Evolutionary conservation across 805 yeast genomes (phyloP), one percentile per base, ranked within the genome.

Genomic region (Barnettozyma siamensis): DNA sequence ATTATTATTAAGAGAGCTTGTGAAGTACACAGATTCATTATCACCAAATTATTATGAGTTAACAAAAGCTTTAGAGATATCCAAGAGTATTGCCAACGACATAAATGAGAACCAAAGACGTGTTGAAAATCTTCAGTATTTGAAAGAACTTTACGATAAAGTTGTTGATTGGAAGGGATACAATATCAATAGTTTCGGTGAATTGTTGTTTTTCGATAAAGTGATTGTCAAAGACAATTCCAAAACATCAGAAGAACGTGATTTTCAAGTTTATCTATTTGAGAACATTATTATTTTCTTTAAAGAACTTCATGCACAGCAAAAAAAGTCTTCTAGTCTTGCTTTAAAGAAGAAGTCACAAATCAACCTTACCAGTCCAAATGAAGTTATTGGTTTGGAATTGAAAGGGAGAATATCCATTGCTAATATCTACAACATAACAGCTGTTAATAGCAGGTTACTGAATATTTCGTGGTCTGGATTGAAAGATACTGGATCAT

Each of bases 161-260:
- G 94, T 91, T 10, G 69, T 72, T 18, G 95, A 89, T 63, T 93
- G 99, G 99, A 79, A 88, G 52, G 97, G 96, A 18, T 88, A 87
- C 58, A 79, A 80, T 44, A 67, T 83, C 33, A 71, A 70, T 41
- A 82, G 80, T 48, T 86, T 88, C 59, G 99, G 99, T 20, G 95
- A 87, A 44, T 72, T 93, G 44, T 64, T 89, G 41, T 79, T 79
- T 56, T 83, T 79, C 53, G 91, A 88, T 43, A 67, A 70, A 31
- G 88, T 85, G 27, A 75, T 78, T 10, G 84, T 81, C 20, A 73
- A 73, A 47, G 93, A 83, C 51, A 65, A 71, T 40, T 58, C 67
- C 5, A 63, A 64, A 21, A 68, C 65, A 43, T 74, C 74, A 28
- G 72, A 73, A 40, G 97, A 91, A 58, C 78, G 83, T 41, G 97